phyloP scores from a whole-genome alignment of 108 stramenopile species.

The Chaetoceros tenuissimus region DNA sequence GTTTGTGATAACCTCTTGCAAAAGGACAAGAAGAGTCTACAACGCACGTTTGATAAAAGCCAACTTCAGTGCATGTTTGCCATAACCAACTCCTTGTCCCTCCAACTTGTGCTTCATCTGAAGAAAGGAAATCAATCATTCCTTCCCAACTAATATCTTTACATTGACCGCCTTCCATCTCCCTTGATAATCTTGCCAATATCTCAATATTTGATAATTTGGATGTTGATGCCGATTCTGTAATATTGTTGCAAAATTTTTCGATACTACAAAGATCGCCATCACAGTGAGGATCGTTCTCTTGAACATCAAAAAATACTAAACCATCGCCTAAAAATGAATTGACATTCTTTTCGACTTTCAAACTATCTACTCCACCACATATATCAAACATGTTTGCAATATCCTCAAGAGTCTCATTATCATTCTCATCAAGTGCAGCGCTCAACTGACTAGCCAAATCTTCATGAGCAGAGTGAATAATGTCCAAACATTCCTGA shows the following conservation, averaged over 20 bases:
- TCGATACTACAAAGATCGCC: constrained; percentile 68
- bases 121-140: constrained; percentile 23
- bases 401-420: constrained; percentile 21
- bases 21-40: constrained; percentile 65
- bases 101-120: constrained; percentile 6
- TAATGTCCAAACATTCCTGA: constrained; percentile 45
- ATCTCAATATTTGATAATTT: constrained; percentile 31
- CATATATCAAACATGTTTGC: constrained; percentile 70
- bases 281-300: constrained; percentile 80
- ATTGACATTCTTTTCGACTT: constrained; percentile 32
- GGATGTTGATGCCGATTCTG: not conserved
- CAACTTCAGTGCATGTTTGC: constrained; percentile 95
- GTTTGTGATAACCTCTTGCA: constrained; percentile 56
- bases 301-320: constrained; percentile 63
- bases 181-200: constrained; percentile 26
- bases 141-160: constrained; percentile 25
- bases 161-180: constrained; percentile 23
- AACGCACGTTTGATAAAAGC: constrained; percentile 91
- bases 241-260: constrained; percentile 39
- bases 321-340: constrained; percentile 81
- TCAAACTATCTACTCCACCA: constrained; percentile 30
- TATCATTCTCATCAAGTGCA: constrained; percentile 9
- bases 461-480: constrained; percentile 57
- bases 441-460: constrained; percentile 18
- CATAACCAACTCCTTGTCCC: constrained; percentile 76